Conservation (phyloP, 2,329 filamentous ascomycete genomes). For the Fusarium penzigii region DNA sequence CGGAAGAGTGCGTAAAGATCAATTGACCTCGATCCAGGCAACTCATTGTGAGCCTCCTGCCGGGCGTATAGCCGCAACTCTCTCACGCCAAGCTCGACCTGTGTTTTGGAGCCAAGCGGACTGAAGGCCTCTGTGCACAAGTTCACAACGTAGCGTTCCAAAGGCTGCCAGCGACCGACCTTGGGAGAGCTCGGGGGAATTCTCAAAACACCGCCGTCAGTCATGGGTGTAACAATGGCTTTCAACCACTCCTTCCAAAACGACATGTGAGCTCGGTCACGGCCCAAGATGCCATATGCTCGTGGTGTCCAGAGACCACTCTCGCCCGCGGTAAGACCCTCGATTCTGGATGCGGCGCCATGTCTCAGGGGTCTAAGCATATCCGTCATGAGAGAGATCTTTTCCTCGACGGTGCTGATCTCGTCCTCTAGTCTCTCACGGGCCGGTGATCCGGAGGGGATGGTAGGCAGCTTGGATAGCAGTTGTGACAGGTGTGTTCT, state of each 20-base stretch:
- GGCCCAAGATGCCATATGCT: slow-evolving; percentile 88
- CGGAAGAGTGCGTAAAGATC: slow-evolving; percentile 94
- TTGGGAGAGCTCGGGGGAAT: slow-evolving; percentile 87
- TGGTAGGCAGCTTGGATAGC: slow-evolving; percentile 76
- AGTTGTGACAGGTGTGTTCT: slow-evolving; percentile 87
- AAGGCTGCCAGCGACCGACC: slow-evolving; percentile 90
- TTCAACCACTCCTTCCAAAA: slow-evolving; percentile 99
- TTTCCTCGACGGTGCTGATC: slow-evolving; percentile 95
- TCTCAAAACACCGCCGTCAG: slow-evolving; percentile 77
- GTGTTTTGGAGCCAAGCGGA: slow-evolving; percentile 89
- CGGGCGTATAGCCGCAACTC: slow-evolving; percentile 90
- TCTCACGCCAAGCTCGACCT: slow-evolving; percentile 87
- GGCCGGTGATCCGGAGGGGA: slow-evolving; percentile 76
- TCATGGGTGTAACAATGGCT: slow-evolving; percentile 94
- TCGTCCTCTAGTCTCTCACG: slow-evolving; percentile 88
- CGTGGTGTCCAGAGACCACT: slow-evolving; percentile 95
- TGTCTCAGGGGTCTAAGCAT: slow-evolving; percentile 89
- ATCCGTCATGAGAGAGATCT: slow-evolving; percentile 95
- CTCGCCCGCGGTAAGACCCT: slow-evolving; percentile 91
- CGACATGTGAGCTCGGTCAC: slow-evolving; percentile 77
- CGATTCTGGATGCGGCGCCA: slow-evolving; percentile 94
- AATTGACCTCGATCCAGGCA: slow-evolving; percentile 86
- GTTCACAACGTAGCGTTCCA: slow-evolving; percentile 96
- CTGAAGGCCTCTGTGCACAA: slow-evolving; percentile 93
- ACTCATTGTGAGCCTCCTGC: slow-evolving; percentile 89